Base-by-base conservation (phyloP, 768 basidiomycete genomes). In the Ramaria sp. region DNA sequence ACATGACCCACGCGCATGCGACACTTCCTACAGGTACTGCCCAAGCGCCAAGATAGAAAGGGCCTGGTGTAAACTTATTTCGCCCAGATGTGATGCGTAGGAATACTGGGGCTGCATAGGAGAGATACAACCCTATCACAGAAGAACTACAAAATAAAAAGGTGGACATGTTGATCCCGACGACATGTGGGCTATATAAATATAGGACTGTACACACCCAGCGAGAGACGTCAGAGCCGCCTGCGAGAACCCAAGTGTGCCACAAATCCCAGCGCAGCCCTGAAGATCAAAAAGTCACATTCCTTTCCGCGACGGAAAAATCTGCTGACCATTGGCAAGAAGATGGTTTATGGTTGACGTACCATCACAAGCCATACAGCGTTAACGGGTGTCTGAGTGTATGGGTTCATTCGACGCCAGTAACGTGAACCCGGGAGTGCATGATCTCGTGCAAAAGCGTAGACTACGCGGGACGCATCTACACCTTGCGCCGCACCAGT, bases 321-420 rank as follows among this genome's bases (percentile, higher is more conserved):
- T 1, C 13, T 34, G 5, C 30, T 5, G 16, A 15, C 5, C 38
- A 39, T 39, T n/a, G n/a, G 3, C 6, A n/a, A 41, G 16, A 1
- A 2, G 2, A 7, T 22, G 8, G 39, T 41, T 41, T n/a, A 8
- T 16, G 7, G 16, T 16, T 44, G 20, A 30, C 45, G 24, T 37
- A 66, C 64, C 68, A 85, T 82, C 24, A 85, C 84, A 43, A 86
- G 71, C 85, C 84, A 87, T 5, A 83, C 85, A 2, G 84, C 84
- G 57, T 85, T 79, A 12, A 85, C 82, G 0, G 84, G 84, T 5
- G 85, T 86, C 61, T 78, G 78, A 1, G 83, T 84, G 58, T 63
- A 62, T 5, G 54, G 62, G 57, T 82, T 82, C 52, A 87, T 74
- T 52, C 65, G 69, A 61, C 83, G 84, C 83, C 82, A 84, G 72